phyloP scores from a whole-genome alignment of 768 basidiomycete genomes.

The Podaxis sp. region DNA sequence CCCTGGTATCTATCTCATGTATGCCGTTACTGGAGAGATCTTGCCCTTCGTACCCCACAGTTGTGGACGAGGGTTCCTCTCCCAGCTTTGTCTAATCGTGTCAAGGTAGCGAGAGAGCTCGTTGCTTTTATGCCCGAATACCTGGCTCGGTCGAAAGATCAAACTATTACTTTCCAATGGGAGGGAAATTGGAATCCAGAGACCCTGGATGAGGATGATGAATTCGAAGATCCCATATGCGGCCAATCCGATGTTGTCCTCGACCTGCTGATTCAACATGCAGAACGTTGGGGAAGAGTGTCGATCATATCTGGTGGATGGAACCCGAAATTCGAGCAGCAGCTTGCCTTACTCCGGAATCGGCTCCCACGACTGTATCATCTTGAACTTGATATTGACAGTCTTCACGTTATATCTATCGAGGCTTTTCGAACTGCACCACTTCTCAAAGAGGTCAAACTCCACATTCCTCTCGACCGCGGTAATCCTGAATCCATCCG shows the following conservation, averaged over 20 bases:
- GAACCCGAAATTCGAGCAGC: slow-evolving; percentile 21
- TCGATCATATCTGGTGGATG: slow-evolving; percentile 20
- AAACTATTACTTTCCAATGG: slow-evolving; percentile 2
- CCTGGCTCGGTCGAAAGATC: slow-evolving; percentile 5
- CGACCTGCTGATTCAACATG: slow-evolving; percentile 20
- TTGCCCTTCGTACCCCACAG: slow-evolving; percentile 34
- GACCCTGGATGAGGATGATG: slow-evolving; percentile 19
- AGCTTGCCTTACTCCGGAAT: slow-evolving; percentile 21
- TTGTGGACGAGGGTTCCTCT: slow-evolving; percentile 39
- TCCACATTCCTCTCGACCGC: neutral
- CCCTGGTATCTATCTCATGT: slow-evolving; percentile 38
- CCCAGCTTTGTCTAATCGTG: slow-evolving; percentile 20
- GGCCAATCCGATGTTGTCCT: slow-evolving; percentile 20
- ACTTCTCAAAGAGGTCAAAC: neutral
- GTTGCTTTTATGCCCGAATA: slow-evolving; percentile 6
- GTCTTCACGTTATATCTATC: neutral
- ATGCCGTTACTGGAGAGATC: slow-evolving; percentile 37
- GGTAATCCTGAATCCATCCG: neutral
- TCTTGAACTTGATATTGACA: neutral
- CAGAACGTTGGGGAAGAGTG: slow-evolving; percentile 24
- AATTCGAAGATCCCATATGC: slow-evolving; percentile 21
- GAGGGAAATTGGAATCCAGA: slow-evolving; percentile 15
- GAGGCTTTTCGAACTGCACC: neutral
- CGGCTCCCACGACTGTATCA: neutral
- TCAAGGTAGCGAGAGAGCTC: slow-evolving; percentile 11